Percentiles rank a stretch among this genome's conserved stretches.
These are phyloP conservation scores for Hypoxylon lienhwacheense DNA, from an alignment of 495 filamentous ascomycete genomes.

Conservation along the genomic window DNA sequence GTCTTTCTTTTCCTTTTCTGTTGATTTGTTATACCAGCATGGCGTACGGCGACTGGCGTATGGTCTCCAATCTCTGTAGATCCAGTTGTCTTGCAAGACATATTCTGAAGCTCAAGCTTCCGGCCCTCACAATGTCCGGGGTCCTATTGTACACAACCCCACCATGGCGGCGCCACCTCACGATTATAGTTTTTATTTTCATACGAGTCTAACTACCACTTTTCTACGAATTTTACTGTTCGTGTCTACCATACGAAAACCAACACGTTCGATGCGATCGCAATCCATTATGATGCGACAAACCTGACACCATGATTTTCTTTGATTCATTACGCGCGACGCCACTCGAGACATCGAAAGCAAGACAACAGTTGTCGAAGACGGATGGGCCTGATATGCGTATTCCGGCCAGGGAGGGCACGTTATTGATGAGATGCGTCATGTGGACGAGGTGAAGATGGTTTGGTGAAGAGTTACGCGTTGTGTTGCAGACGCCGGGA, in stretches of 20 bases:
- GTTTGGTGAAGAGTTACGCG: conserved; percentile 7
- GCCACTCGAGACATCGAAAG: not conserved
- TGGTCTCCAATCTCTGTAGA: conserved; percentile 13
- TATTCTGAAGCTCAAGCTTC: conserved; percentile 16
- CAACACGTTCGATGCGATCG: conserved; percentile 28
- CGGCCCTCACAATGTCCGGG: not conserved
- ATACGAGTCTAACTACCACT: conserved; percentile 17
- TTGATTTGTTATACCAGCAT: conserved; percentile 28
- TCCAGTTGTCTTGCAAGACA: conserved; percentile 1
- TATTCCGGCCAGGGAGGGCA: not conserved
- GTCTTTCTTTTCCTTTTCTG: conserved; percentile 10
- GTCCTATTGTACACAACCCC: conserved; percentile 6
- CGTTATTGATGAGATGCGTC: conserved; percentile 12
- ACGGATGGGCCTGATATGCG: conserved; percentile 1
- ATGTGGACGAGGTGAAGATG: conserved; percentile 5
- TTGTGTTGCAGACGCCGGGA: conserved; percentile 22
- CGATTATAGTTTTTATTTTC: conserved; percentile 22
- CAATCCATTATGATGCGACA: conserved; percentile 23
- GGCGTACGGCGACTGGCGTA: conserved; percentile 25
- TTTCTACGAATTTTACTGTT: conserved; percentile 27
- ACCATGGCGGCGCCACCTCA: conserved; percentile 2
- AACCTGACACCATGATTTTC: conserved; percentile 15
- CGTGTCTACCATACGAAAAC: conserved; percentile 21
- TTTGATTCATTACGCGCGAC: conserved; percentile 16
- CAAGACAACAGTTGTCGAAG: not conserved